Conservation (phyloP, 169 alveolate genomes). For the Toxoplasma gondii region DNA sequence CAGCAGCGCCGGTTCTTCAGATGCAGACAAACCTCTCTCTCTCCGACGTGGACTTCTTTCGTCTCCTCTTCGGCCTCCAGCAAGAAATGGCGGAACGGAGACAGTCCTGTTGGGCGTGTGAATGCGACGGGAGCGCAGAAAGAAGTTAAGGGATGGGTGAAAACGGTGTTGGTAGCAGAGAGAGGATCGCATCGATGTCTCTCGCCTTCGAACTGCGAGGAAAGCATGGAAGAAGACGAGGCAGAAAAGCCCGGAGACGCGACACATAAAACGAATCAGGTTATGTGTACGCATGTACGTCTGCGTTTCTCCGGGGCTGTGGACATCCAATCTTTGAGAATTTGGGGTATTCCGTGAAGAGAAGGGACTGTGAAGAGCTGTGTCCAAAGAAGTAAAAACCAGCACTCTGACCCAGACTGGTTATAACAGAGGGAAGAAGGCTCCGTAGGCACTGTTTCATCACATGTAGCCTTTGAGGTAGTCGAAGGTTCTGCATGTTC, state of each 20-base stretch:
- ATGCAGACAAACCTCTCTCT: background rate
- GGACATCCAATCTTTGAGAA: background rate
- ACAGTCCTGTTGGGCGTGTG: background rate
- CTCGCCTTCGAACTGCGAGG: background rate
- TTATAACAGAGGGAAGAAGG: too few relatives aligned
- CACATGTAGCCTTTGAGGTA: too few relatives aligned
- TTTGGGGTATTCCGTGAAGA: background rate
- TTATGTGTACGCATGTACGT: background rate
- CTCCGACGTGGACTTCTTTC: background rate
- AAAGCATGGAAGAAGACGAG: background rate
- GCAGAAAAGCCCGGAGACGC: background rate
- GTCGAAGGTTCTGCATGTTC: too few relatives aligned
- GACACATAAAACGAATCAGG: background rate
- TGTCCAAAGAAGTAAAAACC: too few relatives aligned
- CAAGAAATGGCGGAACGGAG: background rate
- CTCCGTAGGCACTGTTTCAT: too few relatives aligned
- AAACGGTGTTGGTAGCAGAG: background rate
- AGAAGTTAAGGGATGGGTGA: background rate
- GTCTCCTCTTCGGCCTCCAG: background rate
- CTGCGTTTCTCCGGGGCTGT: background rate
- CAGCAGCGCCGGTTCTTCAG: constrained; percentile 6
- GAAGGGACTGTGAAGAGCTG: background rate
- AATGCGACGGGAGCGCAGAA: background rate
- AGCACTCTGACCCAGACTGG: too few relatives aligned
- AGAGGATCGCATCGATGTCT: background rate